These are phyloP conservation scores for Didymella pinodella DNA, from an alignment of 2,329 filamentous ascomycete genomes.

Conservation along the genomic window DNA sequence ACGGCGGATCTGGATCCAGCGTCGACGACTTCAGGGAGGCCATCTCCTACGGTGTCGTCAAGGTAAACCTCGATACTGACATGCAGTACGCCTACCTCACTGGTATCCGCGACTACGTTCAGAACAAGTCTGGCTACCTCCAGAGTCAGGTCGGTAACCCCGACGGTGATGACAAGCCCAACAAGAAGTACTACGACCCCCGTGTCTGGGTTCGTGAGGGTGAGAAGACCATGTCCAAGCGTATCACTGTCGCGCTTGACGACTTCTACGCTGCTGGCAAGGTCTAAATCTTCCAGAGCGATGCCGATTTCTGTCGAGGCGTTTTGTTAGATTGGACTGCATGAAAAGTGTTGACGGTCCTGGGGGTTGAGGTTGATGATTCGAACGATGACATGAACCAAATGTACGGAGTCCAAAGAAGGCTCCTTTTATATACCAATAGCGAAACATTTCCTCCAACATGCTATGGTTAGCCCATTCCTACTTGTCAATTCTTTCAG, in stretches of 20 bases:
- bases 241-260: constrained; percentile 80
- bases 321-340: constrained; percentile 26
- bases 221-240: constrained; percentile 88
- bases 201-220: constrained; percentile 96
- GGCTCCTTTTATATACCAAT: constrained; percentile 22
- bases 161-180: constrained; percentile 95
- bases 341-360: constrained; percentile 21
- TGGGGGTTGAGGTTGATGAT: constrained; percentile 20
- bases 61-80: constrained; percentile 99
- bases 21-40: constrained; percentile 80
- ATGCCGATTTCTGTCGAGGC: constrained; percentile 22
- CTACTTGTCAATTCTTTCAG: not conserved
- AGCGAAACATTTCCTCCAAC: constrained; percentile 18
- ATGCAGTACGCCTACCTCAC: constrained; percentile 88
- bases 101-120: constrained; percentile 93
- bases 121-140: constrained; percentile 90
- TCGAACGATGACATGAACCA: constrained; percentile 21
- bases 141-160: constrained; percentile 89
- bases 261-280: constrained; percentile 90
- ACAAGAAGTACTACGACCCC: constrained; percentile 88
- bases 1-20: constrained; percentile 91
- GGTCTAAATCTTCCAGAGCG: constrained; percentile 61
- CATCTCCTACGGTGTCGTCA: constrained; percentile 83
- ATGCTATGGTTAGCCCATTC: not conserved
- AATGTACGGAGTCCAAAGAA: constrained; percentile 20